phyloP scores from a whole-genome alignment of 169 alveolate genomes.

The Plasmodium cynomolgi region DNA sequence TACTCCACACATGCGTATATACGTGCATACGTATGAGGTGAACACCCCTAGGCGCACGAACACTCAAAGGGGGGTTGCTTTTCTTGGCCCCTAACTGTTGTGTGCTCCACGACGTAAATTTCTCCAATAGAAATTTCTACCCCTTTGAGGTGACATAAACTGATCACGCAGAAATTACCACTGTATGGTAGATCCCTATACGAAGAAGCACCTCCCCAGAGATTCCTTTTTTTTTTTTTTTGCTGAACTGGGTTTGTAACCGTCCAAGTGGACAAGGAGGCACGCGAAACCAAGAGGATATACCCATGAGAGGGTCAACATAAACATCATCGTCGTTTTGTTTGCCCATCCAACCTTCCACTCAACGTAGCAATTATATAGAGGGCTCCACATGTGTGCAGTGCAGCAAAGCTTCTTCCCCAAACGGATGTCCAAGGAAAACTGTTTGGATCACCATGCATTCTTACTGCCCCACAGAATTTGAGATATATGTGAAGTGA shows the following conservation, averaged over 20 bases:
- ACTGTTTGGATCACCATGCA: background rate
- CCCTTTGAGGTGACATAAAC: background rate
- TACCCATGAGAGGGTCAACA: background rate
- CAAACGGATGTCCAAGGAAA: background rate
- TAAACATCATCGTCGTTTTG: background rate
- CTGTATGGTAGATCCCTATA: background rate
- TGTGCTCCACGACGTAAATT: background rate
- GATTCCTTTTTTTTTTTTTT: background rate
- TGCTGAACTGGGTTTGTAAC: background rate
- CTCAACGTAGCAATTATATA: background rate
- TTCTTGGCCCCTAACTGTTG: background rate
- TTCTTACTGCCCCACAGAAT: background rate
- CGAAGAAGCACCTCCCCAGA: background rate
- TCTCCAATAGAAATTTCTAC: background rate
- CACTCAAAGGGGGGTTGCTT: background rate
- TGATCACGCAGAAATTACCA: background rate
- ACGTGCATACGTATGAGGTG: background rate
- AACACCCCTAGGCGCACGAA: background rate
- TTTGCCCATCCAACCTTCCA: background rate
- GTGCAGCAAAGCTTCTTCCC: background rate
- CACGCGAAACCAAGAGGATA: background rate
- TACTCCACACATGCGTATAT: background rate
- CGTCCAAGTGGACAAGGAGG: background rate
- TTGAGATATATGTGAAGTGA: background rate
- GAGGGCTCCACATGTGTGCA: background rate